phyloP scores from a whole-genome alignment of 2,329 filamentous ascomycete genomes.

The Calonectria crousiana region DNA sequence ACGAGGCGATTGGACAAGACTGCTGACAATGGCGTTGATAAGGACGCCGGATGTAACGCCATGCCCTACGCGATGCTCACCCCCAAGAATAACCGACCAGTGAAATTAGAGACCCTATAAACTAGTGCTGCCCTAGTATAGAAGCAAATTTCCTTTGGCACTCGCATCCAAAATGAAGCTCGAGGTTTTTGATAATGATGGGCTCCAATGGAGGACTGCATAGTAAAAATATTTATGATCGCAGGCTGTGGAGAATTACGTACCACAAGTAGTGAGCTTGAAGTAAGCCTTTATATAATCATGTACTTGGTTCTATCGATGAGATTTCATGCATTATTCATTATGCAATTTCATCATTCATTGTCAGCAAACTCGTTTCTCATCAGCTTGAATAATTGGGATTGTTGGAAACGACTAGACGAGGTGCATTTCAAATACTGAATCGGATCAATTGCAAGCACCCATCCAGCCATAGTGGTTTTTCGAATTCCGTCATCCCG shows the following conservation, averaged over 20 bases:
- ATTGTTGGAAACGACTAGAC: background rate
- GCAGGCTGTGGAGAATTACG: no score
- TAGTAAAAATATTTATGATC: no score
- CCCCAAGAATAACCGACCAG: background rate
- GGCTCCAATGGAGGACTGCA: no score
- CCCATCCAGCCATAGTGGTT: background rate
- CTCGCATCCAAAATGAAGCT: background rate
- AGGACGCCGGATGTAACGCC: background rate
- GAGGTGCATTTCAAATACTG: background rate
- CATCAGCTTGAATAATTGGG: no score
- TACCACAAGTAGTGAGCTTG: no score
- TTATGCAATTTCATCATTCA: no score
- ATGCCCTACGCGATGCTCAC: background rate
- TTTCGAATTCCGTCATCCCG: no score
- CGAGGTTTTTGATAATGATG: background rate
- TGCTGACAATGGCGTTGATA: background rate
- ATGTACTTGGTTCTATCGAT: no score
- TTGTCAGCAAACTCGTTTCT: no score
- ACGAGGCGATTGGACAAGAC: background rate
- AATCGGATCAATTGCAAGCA: background rate
- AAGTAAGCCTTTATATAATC: no score
- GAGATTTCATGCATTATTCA: no score
- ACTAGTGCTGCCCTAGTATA: background rate
- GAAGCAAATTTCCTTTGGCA: background rate
- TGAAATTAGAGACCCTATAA: background rate